Conservation (phyloP, 2,329 filamentous ascomycete genomes). For the Akanthomyces dipterigenus region DNA sequence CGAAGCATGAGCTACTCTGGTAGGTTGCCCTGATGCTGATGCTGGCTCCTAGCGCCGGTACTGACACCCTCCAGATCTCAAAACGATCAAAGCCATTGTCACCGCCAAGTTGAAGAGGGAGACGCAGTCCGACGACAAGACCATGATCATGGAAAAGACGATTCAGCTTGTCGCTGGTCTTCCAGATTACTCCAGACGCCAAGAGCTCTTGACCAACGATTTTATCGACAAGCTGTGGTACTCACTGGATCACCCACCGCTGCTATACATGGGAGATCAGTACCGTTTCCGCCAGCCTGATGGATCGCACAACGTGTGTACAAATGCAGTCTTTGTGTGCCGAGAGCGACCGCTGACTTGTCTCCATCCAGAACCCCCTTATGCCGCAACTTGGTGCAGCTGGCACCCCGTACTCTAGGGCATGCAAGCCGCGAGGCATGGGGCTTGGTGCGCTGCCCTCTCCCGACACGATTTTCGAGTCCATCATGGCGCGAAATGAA, state of each 20-base stretch:
- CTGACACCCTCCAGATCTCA: conserved; percentile 43
- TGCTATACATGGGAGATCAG: conserved; percentile 56
- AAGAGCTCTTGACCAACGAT: conserved; percentile 56
- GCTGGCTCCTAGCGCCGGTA: background rate
- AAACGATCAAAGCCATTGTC: conserved; percentile 55
- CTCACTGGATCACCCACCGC: conserved; percentile 64
- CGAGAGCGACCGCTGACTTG: background rate
- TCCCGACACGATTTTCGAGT: conserved; percentile 55
- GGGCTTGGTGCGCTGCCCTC: conserved; percentile 62
- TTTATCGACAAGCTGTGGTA: conserved; percentile 67
- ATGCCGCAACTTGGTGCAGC: conserved; percentile 61
- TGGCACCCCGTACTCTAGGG: conserved; percentile 59
- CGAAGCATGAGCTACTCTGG: conserved; percentile 1
- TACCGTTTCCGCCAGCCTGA: conserved; percentile 62
- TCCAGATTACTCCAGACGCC: conserved; percentile 53
- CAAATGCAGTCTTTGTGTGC: background rate
- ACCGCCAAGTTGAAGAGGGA: conserved; percentile 56
- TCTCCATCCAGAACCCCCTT: conserved; percentile 47
- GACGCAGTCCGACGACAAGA: conserved; percentile 64
- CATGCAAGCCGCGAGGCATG: conserved; percentile 51
- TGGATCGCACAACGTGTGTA: conserved; percentile 57
- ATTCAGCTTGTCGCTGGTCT: conserved; percentile 64
- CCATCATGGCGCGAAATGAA: conserved; percentile 46
- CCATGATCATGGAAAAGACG: conserved; percentile 67
- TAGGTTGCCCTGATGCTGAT: background rate